Conservation (phyloP, 1,139 yeast species). For the Candida anutae region DNA sequence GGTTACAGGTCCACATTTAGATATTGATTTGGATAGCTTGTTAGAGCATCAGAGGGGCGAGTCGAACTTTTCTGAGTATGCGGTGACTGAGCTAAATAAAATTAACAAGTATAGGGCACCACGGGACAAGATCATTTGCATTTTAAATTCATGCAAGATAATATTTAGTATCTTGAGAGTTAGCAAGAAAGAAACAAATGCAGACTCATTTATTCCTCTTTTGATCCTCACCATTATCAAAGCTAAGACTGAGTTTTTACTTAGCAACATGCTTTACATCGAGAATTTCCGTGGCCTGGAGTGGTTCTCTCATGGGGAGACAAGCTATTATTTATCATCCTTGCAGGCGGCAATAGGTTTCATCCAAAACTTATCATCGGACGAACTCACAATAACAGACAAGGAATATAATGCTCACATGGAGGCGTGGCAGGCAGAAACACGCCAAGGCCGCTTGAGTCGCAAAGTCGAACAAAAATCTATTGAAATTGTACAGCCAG, state of each 20-base stretch:
- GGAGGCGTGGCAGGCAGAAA: constrained; percentile 44
- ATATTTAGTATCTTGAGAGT: constrained; percentile 80
- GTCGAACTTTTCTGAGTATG: constrained; percentile 55
- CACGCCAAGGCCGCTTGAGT: constrained; percentile 11
- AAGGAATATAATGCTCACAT: constrained; percentile 48
- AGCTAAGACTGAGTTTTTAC: constrained; percentile 53
- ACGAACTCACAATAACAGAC: constrained; percentile 53
- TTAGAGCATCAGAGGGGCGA: constrained; percentile 9
- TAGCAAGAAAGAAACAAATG: constrained; percentile 66
- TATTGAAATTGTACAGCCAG: constrained; percentile 10
- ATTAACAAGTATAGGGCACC: constrained; percentile 86
- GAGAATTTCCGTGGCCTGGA: constrained; percentile 74
- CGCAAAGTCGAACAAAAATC: not conserved
- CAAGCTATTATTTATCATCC: constrained; percentile 83
- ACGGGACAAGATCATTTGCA: constrained; percentile 86
- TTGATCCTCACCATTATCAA: constrained; percentile 72
- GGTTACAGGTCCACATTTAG: constrained; percentile 75
- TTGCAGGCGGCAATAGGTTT: constrained; percentile 79
- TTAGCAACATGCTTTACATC: constrained; percentile 76
- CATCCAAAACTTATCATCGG: constrained; percentile 50
- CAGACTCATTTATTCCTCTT: constrained; percentile 87
- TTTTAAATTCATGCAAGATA: constrained; percentile 86
- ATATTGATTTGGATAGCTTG: constrained; percentile 45
- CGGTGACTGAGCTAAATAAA: constrained; percentile 65
- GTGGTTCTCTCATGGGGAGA: constrained; percentile 70